phyloP scores from a whole-genome alignment of 176 grass and related monocot genomes.

The Tillandsia leiboldiana region DNA sequence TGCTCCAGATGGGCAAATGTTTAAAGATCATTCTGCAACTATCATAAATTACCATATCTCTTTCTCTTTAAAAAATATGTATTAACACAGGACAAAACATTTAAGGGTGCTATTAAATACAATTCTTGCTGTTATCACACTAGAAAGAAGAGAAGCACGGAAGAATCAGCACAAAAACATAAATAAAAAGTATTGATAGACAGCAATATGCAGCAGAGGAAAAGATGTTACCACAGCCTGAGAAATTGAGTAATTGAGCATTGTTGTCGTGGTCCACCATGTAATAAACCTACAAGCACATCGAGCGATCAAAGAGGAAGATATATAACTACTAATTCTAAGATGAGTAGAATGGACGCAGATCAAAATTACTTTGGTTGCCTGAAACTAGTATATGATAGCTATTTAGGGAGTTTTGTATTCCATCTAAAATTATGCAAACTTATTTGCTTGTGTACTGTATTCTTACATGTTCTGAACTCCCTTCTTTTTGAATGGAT shows the following conservation, averaged over 20 bases:
- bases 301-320: neutral
- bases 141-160: neutral
- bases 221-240: slow-evolving; percentile 79
- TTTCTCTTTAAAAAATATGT: too few species aligned
- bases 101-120: neutral
- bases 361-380: neutral
- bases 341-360: neutral
- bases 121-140: neutral
- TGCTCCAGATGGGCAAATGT: too few species aligned
- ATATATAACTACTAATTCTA: neutral
- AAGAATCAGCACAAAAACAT: neutral
- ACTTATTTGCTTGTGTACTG: neutral
- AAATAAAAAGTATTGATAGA: neutral
- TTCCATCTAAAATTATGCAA: neutral
- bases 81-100: neutral
- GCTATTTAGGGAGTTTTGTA: neutral
- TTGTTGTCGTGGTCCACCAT: slow-evolving; percentile 68
- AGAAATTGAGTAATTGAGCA: slow-evolving; percentile 66
- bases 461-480: neutral
- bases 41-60: too few species aligned
- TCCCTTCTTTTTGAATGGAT: neutral
- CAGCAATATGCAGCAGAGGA: neutral
- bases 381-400: neutral
- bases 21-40: too few species aligned
- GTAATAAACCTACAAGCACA: slow-evolving; percentile 79